These are phyloP conservation scores for Fusarium sp. DNA, from an alignment of 2,329 filamentous ascomycete genomes.

Conservation along the genomic window DNA sequence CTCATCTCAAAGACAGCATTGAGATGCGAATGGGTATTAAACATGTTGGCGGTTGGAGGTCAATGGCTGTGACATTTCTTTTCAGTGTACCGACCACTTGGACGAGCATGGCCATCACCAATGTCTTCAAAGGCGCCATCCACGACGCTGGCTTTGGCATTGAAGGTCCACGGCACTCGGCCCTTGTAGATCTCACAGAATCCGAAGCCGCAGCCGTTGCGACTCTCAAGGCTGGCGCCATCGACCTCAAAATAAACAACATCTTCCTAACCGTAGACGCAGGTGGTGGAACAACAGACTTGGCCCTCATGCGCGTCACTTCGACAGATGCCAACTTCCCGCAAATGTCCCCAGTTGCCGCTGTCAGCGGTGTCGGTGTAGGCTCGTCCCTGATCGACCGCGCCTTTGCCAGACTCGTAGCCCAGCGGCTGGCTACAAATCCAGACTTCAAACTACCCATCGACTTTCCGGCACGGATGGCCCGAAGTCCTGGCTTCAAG, in stretches of 20 bases:
- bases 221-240: conserved; percentile 56
- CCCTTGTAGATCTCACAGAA: conserved; percentile 60
- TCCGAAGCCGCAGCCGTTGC: conserved; percentile 62
- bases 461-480: conserved; percentile 52
- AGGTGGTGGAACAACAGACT: conserved; percentile 60
- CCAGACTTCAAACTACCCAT: conserved; percentile 53
- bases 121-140: conserved; percentile 62
- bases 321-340: conserved; percentile 44
- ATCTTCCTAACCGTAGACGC: conserved; percentile 60
- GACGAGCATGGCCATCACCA: conserved; percentile 62
- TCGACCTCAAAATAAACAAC: conserved; percentile 52
- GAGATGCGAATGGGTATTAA: conserved; percentile 54
- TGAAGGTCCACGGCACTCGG: conserved; percentile 53
- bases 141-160: conserved; percentile 61
- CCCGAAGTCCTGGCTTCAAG: conserved; percentile 53
- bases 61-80: conserved; percentile 62
- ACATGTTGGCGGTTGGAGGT: conserved; percentile 55
- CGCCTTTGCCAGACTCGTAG: conserved; percentile 55
- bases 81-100: conserved; percentile 71
- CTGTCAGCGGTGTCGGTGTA: conserved; percentile 59
- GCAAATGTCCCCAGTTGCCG: conserved; percentile 50
- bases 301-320: conserved; percentile 57
- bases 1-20: conserved; percentile 60
- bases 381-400: conserved; percentile 60
- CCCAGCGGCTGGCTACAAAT: conserved; percentile 50